These are phyloP conservation scores for Coriaria nepalensis DNA, from an alignment of 306 rosid species.

Conservation along the genomic window DNA sequence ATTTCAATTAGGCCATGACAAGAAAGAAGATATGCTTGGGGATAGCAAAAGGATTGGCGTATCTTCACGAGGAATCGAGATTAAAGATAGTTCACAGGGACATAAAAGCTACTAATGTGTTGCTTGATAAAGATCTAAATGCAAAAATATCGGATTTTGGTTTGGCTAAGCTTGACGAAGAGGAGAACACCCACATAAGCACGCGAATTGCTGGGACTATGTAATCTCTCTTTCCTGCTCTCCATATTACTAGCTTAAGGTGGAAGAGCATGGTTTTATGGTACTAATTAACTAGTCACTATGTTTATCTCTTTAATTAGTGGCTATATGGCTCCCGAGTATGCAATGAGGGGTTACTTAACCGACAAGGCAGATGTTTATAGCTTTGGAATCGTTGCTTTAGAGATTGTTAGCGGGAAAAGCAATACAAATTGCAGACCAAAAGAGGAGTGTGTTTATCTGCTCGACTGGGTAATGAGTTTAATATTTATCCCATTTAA, in stretches of 20 bases:
- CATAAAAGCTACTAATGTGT: conserved; percentile 84
- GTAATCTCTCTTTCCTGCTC: conserved; percentile 24
- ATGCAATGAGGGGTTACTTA: conserved; percentile 82
- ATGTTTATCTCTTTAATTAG: conserved; percentile 15
- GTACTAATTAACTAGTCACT: background rate
- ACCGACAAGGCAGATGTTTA: conserved; percentile 86
- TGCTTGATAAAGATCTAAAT: conserved; percentile 65
- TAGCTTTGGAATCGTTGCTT: conserved; percentile 64
- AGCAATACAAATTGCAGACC: conserved; percentile 71
- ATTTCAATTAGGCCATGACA: conserved; percentile 27
- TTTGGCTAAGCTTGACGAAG: conserved; percentile 83
- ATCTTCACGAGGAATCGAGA: conserved; percentile 85
- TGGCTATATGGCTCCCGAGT: conserved; percentile 97
- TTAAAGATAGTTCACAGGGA: conserved; percentile 90
- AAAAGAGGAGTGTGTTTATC: conserved; percentile 76
- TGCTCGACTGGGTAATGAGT: conserved; percentile 65
- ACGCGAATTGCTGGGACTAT: conserved; percentile 80
- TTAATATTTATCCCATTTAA: background rate
- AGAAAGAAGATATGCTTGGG: conserved; percentile 65
- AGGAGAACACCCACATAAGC: conserved; percentile 75
- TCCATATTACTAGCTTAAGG: background rate
- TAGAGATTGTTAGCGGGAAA: conserved; percentile 76
- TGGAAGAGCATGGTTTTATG: background rate
- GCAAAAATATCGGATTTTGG: conserved; percentile 95
- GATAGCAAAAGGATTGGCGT: conserved; percentile 69